Percentiles rank a stretch among this genome's conserved stretches.
Evolutionary conservation across 352 stramenopile species (phyloP).

Genomic region (Pythium phragmitis): DNA sequence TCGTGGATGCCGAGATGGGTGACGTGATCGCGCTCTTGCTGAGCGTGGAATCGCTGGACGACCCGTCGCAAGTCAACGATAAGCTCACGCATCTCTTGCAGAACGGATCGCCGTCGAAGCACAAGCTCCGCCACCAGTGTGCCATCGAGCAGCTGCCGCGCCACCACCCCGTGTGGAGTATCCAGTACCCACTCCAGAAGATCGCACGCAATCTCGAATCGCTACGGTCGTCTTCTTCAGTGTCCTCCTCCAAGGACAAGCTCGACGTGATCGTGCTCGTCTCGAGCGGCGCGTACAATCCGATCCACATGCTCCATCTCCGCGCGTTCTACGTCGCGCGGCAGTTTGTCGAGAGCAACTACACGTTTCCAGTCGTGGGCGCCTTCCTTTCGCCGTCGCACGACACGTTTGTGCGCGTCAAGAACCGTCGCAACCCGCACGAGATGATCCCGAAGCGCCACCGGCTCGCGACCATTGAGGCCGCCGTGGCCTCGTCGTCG

Average conservation of each 20-base stretch:
- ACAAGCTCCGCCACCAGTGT: slow-evolving; percentile 29
- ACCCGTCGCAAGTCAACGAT: slow-evolving; percentile 29
- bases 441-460: slow-evolving; percentile 80
- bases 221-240: slow-evolving; percentile 21
- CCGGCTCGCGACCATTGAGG: slow-evolving; percentile 60
- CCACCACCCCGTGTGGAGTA: slow-evolving; percentile 49
- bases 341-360: slow-evolving; percentile 78
- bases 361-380: slow-evolving; percentile 74
- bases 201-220: slow-evolving; percentile 64
- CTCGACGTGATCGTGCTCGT: slow-evolving; percentile 74
- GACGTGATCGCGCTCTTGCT: slow-evolving; percentile 68
- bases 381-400: slow-evolving; percentile 79
- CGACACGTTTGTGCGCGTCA: slow-evolving; percentile 70
- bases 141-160: slow-evolving; percentile 28
- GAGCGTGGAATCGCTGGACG: slow-evolving; percentile 41
- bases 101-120: slow-evolving; percentile 59
- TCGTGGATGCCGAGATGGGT: slow-evolving; percentile 68
- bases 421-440: slow-evolving; percentile 64
- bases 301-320: slow-evolving; percentile 77
- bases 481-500: slow-evolving; percentile 59
- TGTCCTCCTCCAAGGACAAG: slow-evolving; percentile 20
- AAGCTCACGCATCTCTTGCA: slow-evolving; percentile 43
- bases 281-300: slow-evolving; percentile 73
- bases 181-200: slow-evolving; percentile 74
- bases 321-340: slow-evolving; percentile 74